Evolutionary conservation across 805 yeast genomes (phyloP).

Genomic region (Candida broadrunensis): DNA sequence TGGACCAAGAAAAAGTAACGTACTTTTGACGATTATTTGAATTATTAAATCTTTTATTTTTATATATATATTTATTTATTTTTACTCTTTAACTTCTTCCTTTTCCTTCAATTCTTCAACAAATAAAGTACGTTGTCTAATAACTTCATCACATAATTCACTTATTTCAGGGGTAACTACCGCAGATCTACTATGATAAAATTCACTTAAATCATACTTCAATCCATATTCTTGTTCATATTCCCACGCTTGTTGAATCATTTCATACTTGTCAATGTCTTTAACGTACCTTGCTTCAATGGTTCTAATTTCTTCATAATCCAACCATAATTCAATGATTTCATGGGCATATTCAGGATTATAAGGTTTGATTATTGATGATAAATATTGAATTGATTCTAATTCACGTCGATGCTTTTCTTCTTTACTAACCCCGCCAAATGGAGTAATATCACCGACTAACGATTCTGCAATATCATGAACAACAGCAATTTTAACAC

Average conservation of each 20-base stretch:
- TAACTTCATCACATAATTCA: constrained; percentile 56
- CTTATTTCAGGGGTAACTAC: constrained; percentile 73
- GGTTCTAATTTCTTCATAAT: constrained; percentile 81
- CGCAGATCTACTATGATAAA: constrained; percentile 56
- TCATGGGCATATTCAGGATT: constrained; percentile 61
- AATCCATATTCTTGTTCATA: constrained; percentile 69
- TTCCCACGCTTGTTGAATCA: constrained; percentile 78
- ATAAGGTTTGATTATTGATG: constrained; percentile 60
- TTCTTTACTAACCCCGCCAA: constrained; percentile 61
- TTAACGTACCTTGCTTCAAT: constrained; percentile 87
- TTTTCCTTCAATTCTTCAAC: constrained; percentile 7
- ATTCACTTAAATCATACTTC: constrained; percentile 61
- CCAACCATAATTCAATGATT: constrained; percentile 73
- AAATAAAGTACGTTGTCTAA: constrained; percentile 18
- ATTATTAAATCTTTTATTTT: too few relatives aligned
- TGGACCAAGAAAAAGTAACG: too few relatives aligned
- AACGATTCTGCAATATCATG: constrained; percentile 94
- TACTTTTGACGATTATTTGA: too few relatives aligned
- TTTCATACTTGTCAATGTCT: constrained; percentile 90
- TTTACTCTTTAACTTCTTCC: too few relatives aligned
- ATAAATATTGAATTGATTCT: constrained; percentile 65
- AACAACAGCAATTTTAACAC: constrained; percentile 81
- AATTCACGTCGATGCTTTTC: constrained; percentile 86
- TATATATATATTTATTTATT: too few relatives aligned
- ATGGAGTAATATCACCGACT: constrained; percentile 91